Evolutionary conservation across 2,329 filamentous ascomycete species (phyloP), one percentile per base, ranked within the genome.

Genomic region (Parafenestella ontariensis): DNA sequence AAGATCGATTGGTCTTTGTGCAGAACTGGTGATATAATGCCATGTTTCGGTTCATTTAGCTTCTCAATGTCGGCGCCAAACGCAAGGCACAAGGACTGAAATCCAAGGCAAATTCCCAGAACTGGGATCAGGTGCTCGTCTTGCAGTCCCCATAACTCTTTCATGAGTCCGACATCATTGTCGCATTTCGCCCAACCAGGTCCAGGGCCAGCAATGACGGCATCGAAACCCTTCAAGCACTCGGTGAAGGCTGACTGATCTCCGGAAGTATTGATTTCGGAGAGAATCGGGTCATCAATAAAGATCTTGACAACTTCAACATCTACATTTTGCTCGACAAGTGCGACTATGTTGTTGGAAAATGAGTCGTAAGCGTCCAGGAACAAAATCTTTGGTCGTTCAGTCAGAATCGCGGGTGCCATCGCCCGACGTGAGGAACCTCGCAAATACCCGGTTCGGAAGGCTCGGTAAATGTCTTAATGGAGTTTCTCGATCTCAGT

Each of bases 321-420:
- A 54, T 83, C 78, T 8, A 96, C 82, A 3, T 86, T 82, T 3
- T 88, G 86, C 64, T 89, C 85, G 42, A 98, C 82, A 29, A 96
- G 85, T 5, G 90, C 88, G 48, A 96, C 87, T 68, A 98, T 95
- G 78, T 97, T 98, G 78, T 96, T 93, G 50, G 92, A 91, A 77
- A 97, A 99, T 37, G 93, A 97, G 79, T 99, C 95, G 77, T 96
- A 96, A 58, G 94, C 93, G 75, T 98, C 95, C 64, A 99, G 83
- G 77, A 96, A 96, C 59, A 98, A 85, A 58, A 98, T 89, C 56
- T 80, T 80, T 17, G 63, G 62, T 42, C 61, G 61, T 49, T 61
- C 61, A 52, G 61, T 64, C 47, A 60, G 49, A 54, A 66, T 46
- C 29, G 66, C 66, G 40, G 66, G 66, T 46, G 72, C 65, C 72